These are phyloP conservation scores for Decorospora gaudefroyi DNA, from an alignment of 2,329 filamentous ascomycete species.

Conservation along the genomic window DNA sequence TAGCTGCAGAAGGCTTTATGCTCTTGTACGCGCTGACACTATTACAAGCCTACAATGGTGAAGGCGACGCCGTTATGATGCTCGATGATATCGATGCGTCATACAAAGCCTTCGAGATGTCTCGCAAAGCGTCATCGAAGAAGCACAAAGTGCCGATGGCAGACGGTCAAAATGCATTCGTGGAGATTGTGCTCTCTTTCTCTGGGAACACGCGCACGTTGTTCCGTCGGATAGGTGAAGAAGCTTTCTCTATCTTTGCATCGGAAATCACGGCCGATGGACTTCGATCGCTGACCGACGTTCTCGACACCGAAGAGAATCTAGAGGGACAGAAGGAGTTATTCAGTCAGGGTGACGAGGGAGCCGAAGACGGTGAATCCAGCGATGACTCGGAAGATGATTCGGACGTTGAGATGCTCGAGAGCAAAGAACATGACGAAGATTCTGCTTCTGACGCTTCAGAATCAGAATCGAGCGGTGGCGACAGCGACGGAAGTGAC, in stretches of 20 bases:
- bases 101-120: slow-evolving; percentile 61
- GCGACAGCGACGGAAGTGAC: slow-evolving; percentile 28
- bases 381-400: slow-evolving; percentile 55
- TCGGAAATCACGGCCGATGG: slow-evolving; percentile 73
- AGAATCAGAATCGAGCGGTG: slow-evolving; percentile 20
- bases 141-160: slow-evolving; percentile 28
- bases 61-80: slow-evolving; percentile 80
- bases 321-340: slow-evolving; percentile 82
- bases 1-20: slow-evolving; percentile 66
- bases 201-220: slow-evolving; percentile 82
- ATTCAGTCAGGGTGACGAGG: slow-evolving; percentile 66
- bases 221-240: slow-evolving; percentile 82
- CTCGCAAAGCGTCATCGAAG: slow-evolving; percentile 65
- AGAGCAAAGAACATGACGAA: slow-evolving; percentile 41
- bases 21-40: slow-evolving; percentile 83
- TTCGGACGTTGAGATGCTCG: slow-evolving; percentile 53
- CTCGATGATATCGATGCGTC: slow-evolving; percentile 78
- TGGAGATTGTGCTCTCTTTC: slow-evolving; percentile 90
- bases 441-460: slow-evolving; percentile 29
- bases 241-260: slow-evolving; percentile 85
- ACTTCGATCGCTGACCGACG: slow-evolving; percentile 67
- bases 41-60: slow-evolving; percentile 87
- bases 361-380: slow-evolving; percentile 48
- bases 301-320: slow-evolving; percentile 79
- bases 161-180: slow-evolving; percentile 54